These are phyloP conservation scores for Populus pruinosa DNA, from an alignment of 345 rosid species.

Conservation along the genomic window DNA sequence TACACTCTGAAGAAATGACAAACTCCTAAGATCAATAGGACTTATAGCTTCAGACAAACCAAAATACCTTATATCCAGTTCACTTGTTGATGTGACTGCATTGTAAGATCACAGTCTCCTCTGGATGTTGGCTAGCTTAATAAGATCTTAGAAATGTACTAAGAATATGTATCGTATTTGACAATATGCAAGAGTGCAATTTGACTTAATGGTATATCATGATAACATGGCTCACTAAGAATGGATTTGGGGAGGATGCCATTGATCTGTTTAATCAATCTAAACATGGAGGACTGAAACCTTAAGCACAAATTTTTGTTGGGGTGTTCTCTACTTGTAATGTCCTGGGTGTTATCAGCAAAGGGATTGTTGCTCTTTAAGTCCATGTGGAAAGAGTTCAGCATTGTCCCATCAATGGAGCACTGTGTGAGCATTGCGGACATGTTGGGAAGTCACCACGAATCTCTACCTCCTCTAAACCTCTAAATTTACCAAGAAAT, in stretches of 20 bases:
- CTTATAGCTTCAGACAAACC: too few species aligned
- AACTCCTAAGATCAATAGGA: too few species aligned
- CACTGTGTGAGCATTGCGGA: conserved; percentile 57
- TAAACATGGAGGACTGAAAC: conserved; percentile 56
- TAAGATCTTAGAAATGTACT: conserved; percentile 63
- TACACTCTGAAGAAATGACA: too few species aligned
- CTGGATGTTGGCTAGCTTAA: conserved; percentile 41
- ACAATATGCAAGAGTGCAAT: conserved; percentile 48
- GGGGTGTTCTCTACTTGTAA: conserved; percentile 62
- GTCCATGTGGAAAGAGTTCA: conserved; percentile 60
- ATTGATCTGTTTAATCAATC: conserved; percentile 63
- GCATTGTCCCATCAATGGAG: conserved; percentile 55
- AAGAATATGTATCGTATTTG: conserved; percentile 49
- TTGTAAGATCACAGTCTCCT: conserved; percentile 29
- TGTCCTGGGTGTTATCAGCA: conserved; percentile 59
- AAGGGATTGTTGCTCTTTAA: conserved; percentile 76
- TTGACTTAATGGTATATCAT: conserved; percentile 58
- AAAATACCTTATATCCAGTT: too few species aligned
- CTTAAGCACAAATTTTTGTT: conserved; percentile 51
- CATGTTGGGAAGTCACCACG: conserved; percentile 47
- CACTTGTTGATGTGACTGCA: conserved; percentile 24
- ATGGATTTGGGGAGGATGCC: conserved; percentile 78
- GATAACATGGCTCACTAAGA: conserved; percentile 63
- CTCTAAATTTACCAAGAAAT: too few species aligned
- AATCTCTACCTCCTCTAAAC: too few species aligned